phyloP scores from a whole-genome alignment of 306 rosid genomes.

The Carpinus viminea region DNA sequence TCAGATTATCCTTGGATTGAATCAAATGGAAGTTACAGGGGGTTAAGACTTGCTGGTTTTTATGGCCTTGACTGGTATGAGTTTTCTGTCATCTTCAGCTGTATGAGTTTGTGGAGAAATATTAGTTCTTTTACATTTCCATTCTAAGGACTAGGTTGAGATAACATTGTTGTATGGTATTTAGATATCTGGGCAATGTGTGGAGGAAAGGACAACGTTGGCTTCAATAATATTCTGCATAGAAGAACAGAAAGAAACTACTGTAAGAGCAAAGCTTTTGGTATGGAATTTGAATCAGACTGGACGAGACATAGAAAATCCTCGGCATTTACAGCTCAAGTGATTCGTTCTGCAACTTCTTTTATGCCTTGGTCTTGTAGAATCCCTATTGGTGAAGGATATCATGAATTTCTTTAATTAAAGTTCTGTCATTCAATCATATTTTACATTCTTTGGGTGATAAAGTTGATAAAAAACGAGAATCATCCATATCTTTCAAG shows the following conservation, averaged over 20 bases:
- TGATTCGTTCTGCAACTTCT: conserved; percentile 70
- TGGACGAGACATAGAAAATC: conserved; percentile 72
- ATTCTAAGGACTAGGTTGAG: background rate
- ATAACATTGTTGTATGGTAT: conserved; percentile 17
- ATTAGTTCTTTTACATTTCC: conserved; percentile 4
- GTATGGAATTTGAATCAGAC: conserved; percentile 82
- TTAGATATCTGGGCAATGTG: conserved; percentile 62
- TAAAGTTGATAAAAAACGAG: conserved; percentile 27
- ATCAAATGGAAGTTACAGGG: conserved; percentile 67
- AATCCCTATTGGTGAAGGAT: conserved; percentile 83
- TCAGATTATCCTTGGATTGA: conserved; percentile 38
- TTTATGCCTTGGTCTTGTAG: conserved; percentile 91
- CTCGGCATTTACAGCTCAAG: conserved; percentile 69
- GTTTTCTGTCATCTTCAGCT: conserved; percentile 8
- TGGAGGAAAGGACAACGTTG: conserved; percentile 41
- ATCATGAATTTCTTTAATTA: conserved; percentile 61
- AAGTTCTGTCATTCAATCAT: conserved; percentile 21
- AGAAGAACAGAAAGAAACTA: conserved; percentile 29
- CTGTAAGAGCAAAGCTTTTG: conserved; percentile 50
- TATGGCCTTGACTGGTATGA: conserved; percentile 59
- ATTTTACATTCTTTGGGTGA: conserved; percentile 30
- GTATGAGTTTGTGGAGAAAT: conserved; percentile 14
- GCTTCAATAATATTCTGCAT: conserved; percentile 38
- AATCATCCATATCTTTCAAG: conserved; percentile 32
- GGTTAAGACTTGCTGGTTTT: conserved; percentile 59